These are phyloP conservation scores for Gentiana straminea DNA, from an alignment of 257 asterid genomes.

Conservation along the genomic window DNA sequence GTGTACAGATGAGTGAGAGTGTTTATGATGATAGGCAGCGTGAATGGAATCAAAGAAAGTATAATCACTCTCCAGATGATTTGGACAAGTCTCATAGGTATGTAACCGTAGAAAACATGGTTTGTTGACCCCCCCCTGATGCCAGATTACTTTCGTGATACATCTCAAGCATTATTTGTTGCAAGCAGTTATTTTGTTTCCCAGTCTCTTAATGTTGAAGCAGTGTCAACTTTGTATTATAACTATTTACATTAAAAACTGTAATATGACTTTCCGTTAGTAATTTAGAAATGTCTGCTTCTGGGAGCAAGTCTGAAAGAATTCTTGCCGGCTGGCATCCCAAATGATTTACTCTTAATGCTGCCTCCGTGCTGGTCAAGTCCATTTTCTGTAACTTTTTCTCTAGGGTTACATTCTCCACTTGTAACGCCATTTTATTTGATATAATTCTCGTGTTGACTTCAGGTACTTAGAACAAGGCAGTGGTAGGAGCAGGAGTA, in stretches of 20 bases:
- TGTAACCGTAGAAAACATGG: conserved; percentile 4
- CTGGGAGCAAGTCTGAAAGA: not conserved
- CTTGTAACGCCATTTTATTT: not conserved
- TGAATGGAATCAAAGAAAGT: conserved; percentile 30
- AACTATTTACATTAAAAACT: not conserved
- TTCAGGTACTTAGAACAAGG: conserved; percentile 31
- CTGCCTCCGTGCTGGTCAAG: not conserved
- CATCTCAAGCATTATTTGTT: not conserved
- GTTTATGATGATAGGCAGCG: conserved; percentile 46
- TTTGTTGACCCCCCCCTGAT: not conserved
- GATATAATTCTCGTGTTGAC: conserved; percentile 12
- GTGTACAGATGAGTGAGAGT: conserved; percentile 38
- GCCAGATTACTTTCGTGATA: not conserved
- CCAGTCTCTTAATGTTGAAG: conserved; percentile 1
- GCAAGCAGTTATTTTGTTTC: not conserved
- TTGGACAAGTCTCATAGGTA: conserved; percentile 46
- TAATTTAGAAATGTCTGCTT: not conserved
- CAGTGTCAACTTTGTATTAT: no score
- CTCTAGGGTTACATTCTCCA: not conserved
- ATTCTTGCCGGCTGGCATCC: not conserved
- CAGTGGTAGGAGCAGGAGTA: conserved; percentile 35
- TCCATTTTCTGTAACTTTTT: not conserved
- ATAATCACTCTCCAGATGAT: conserved; percentile 31
- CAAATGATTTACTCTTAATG: not conserved
- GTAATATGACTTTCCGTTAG: not conserved